A percentile compares a stretch with the other conserved stretches of the same genome.
Conservation (phyloP, 805 yeast genomes). For the Hanseniaspora singularis region DNA sequence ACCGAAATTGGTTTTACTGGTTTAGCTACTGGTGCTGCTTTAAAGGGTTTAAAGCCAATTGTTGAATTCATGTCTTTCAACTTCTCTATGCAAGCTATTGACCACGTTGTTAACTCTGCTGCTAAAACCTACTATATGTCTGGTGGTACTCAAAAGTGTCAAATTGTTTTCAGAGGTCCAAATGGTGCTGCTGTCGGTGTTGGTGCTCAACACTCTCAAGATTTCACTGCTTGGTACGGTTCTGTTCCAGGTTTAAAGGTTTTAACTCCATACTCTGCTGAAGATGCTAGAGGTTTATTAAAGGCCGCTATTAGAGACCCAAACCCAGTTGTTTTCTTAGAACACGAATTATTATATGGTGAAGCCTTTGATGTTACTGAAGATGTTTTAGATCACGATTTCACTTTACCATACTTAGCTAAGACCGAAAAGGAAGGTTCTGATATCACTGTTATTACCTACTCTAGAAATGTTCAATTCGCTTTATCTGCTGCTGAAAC, state of each 20-base stretch:
- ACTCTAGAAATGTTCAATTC: constrained; percentile 80
- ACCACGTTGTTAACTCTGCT: constrained; percentile 95
- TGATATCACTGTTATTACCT: constrained; percentile 80
- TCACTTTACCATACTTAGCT: constrained; percentile 83
- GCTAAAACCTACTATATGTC: constrained; percentile 99
- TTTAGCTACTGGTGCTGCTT: constrained; percentile 88
- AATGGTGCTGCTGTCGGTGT: constrained; percentile 99
- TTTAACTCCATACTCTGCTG: constrained; percentile 86
- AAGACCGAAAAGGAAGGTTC: constrained; percentile 88
- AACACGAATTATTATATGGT: constrained; percentile 90
- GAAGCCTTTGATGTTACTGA: constrained; percentile 81
- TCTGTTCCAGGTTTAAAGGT: constrained; percentile 97
- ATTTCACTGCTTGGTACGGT: constrained; percentile 96
- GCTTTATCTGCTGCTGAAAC: constrained; percentile 82
- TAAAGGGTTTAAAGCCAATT: constrained; percentile 89
- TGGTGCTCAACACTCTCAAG: constrained; percentile 98
- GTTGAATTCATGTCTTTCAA: constrained; percentile 98
- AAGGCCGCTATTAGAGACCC: constrained; percentile 98
- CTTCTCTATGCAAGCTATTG: constrained; percentile 99
- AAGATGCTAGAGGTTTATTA: constrained; percentile 88
- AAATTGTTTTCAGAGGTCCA: constrained; percentile 97
- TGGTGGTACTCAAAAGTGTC: constrained; percentile 97
- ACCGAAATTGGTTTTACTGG: constrained; percentile 99
- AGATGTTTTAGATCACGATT: constrained; percentile 81
- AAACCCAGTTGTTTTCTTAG: constrained; percentile 90